Evolutionary conservation across 306 rosid species (phyloP).

Genomic region (Quercus alba): DNA sequence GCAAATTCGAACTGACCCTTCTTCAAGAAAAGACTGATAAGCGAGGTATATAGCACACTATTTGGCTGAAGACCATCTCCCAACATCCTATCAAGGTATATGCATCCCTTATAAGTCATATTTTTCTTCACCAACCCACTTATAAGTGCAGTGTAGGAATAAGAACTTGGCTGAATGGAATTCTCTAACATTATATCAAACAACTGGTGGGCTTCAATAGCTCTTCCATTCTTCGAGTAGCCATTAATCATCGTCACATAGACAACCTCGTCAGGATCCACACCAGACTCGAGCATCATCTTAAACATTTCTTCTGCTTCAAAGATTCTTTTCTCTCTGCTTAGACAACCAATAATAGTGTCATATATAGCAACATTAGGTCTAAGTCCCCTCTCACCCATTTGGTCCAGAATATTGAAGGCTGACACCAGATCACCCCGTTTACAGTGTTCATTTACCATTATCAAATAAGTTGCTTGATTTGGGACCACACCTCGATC

Average conservation of each 20-base stretch:
- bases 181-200: conserved; percentile 40
- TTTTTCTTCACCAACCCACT: conserved; percentile 36
- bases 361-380: conserved; percentile 40
- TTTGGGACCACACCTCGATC: conserved; percentile 29
- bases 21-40: conserved; percentile 35
- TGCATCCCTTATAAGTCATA: conserved; percentile 37
- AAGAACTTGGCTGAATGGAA: conserved; percentile 38
- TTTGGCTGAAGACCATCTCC: conserved; percentile 37
- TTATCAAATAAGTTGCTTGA: conserved; percentile 32
- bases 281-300: conserved; percentile 43
- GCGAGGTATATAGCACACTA: conserved; percentile 32
- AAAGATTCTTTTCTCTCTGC: conserved; percentile 24
- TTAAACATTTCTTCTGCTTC: conserved; percentile 40
- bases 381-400: conserved; percentile 28
- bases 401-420: conserved; percentile 12
- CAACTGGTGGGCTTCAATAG: conserved; percentile 32
- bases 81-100: conserved; percentile 41
- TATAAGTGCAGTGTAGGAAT: conserved; percentile 38
- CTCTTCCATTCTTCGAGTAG: conserved; percentile 33
- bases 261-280: conserved; percentile 37
- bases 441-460: conserved; percentile 34
- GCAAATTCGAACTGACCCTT: conserved; percentile 32
- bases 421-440: conserved; percentile 27
- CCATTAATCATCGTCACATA: conserved; percentile 40
- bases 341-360: conserved; percentile 34